Evolutionary conservation across 768 basidiomycete species (phyloP).

Genomic region (Kwoniella heveanensis): DNA sequence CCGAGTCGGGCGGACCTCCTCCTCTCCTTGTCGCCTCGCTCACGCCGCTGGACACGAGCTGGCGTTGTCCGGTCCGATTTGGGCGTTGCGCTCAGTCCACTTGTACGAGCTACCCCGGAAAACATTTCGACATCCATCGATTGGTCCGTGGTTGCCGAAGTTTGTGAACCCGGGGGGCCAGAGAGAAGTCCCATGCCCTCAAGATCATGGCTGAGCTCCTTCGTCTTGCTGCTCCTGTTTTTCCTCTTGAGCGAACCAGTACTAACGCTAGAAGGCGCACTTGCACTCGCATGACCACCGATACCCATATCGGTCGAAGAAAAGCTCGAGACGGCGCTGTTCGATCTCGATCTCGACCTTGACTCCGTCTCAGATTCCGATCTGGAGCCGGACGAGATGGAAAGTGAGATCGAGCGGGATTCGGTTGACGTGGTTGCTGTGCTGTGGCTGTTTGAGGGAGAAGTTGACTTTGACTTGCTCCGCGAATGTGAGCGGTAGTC

Average conservation of each 20-base stretch:
- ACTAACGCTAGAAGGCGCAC: background rate
- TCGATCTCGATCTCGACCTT: constrained; percentile 6
- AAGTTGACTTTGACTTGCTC: constrained; percentile 4
- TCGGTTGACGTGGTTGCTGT: constrained; percentile 23
- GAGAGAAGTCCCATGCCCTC: constrained; percentile 16
- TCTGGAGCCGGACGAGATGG: background rate
- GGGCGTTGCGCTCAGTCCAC: no score
- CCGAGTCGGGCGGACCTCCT: constrained; percentile 12
- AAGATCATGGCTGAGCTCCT: constrained; percentile 10
- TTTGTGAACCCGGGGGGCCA: background rate
- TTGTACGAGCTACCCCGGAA: no score
- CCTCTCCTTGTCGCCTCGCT: constrained; percentile 2
- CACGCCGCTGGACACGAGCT: background rate
- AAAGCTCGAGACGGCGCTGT: constrained; percentile 7
- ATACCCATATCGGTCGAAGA: background rate
- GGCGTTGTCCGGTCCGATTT: background rate
- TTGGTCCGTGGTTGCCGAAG: background rate
- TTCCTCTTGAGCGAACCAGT: background rate
- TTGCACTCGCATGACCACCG: background rate
- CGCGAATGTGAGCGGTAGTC: constrained; percentile 12
- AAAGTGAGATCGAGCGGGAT: constrained; percentile 6
- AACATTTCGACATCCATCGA: background rate
- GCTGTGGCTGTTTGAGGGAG: constrained; percentile 1
- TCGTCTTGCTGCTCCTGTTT: background rate
- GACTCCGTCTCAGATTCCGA: constrained; percentile 15